Conservation (phyloP, 1,284 basidiomycete genomes). For the Marasmius sp. region DNA sequence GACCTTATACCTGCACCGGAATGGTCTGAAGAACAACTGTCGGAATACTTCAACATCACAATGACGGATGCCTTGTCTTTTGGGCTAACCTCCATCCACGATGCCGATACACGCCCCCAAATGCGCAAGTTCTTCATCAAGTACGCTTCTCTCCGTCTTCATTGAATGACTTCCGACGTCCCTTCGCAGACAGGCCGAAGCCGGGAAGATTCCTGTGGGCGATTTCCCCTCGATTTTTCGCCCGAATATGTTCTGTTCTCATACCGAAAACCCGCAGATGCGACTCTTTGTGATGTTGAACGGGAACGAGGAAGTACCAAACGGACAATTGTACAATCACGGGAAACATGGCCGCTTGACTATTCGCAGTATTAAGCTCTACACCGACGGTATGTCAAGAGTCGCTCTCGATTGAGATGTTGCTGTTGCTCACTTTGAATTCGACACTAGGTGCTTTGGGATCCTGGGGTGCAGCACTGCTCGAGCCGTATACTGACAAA, state of each 20-base stretch:
- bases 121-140: slow-evolving; percentile 67
- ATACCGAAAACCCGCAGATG: not conserved
- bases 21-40: slow-evolving; percentile 59
- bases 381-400: slow-evolving; percentile 50
- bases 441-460: slow-evolving; percentile 60
- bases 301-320: not conserved
- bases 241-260: not conserved
- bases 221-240: not conserved
- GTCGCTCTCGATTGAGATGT: no score
- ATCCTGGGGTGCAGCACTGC: slow-evolving; percentile 87
- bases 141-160: slow-evolving; percentile 36
- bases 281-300: not conserved
- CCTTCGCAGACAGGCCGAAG: slow-evolving; percentile 23
- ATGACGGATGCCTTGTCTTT: slow-evolving; percentile 67
- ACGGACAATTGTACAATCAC: not conserved
- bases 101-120: slow-evolving; percentile 60
- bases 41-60: slow-evolving; percentile 62
- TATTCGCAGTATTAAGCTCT: slow-evolving; percentile 67
- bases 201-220: not conserved
- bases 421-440: not conserved
- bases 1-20: slow-evolving; percentile 63
- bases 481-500: slow-evolving; percentile 83
- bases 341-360: slow-evolving; percentile 46
- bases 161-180: not conserved
- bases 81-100: slow-evolving; percentile 84